phyloP scores from a whole-genome alignment of 2,329 filamentous ascomycete species.

The Aaosphaeria arxii region DNA sequence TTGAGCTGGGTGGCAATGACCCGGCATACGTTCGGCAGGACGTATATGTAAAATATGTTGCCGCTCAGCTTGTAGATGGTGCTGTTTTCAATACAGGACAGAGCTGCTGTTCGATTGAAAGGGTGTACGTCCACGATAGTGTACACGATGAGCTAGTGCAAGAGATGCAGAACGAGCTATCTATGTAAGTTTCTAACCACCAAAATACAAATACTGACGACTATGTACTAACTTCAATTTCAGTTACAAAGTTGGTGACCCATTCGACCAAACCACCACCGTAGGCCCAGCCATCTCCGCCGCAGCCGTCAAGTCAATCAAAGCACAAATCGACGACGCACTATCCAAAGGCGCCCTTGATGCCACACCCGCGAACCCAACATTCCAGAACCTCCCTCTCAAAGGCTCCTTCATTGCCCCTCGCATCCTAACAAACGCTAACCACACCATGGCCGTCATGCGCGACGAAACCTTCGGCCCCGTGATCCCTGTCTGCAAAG shows the following conservation, averaged over 20 bases:
- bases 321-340: slow-evolving; percentile 78
- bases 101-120: slow-evolving; percentile 89
- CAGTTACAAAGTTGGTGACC: slow-evolving; percentile 74
- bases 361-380: slow-evolving; percentile 75
- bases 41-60: slow-evolving; percentile 85
- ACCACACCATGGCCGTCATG: slow-evolving; percentile 85
- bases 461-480: slow-evolving; percentile 93
- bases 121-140: slow-evolving; percentile 83
- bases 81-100: slow-evolving; percentile 97
- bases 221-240: background rate
- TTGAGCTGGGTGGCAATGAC: slow-evolving; percentile 94
- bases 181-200: slow-evolving; percentile 43
- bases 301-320: slow-evolving; percentile 71
- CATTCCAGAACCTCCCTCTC: slow-evolving; percentile 68
- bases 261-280: slow-evolving; percentile 73
- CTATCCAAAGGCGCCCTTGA: slow-evolving; percentile 79
- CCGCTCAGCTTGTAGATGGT: slow-evolving; percentile 91
- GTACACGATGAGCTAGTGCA: slow-evolving; percentile 81
- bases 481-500: slow-evolving; percentile 85
- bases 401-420: slow-evolving; percentile 87
- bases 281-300: slow-evolving; percentile 87
- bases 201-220: background rate
- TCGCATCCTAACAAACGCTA: slow-evolving; percentile 74
- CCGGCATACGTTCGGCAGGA: slow-evolving; percentile 85
- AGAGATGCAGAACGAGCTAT: slow-evolving; percentile 74